These are phyloP conservation scores for Cerioporus squamosus DNA, from an alignment of 1,284 basidiomycete genomes.

Conservation along the genomic window DNA sequence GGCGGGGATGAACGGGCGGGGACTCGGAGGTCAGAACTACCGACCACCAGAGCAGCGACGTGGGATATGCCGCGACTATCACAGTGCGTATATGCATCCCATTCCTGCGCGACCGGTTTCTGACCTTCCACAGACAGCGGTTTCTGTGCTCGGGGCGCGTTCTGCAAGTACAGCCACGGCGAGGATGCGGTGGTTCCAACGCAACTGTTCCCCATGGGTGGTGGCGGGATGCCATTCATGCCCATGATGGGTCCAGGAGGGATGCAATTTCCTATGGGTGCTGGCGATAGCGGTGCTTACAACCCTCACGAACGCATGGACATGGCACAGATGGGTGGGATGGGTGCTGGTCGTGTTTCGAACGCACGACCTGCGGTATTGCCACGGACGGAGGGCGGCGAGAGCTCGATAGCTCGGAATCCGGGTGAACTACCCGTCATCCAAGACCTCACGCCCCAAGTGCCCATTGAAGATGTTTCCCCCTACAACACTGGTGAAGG, in stretches of 20 bases:
- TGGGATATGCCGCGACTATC: constrained; percentile 86
- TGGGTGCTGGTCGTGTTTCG: constrained; percentile 42
- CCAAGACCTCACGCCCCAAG: constrained; percentile 73
- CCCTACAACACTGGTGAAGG: constrained; percentile 19
- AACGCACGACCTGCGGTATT: constrained; percentile 60
- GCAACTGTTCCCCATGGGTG: constrained; percentile 63
- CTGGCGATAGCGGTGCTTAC: constrained; percentile 55
- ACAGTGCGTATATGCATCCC: constrained; percentile 63
- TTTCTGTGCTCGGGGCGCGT: constrained; percentile 88
- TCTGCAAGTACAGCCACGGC: constrained; percentile 92
- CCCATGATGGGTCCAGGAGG: constrained; percentile 53
- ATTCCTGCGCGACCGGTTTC: constrained; percentile 1
- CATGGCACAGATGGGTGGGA: constrained; percentile 51
- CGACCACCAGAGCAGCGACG: constrained; percentile 65
- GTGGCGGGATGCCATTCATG: constrained; percentile 60
- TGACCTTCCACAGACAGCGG: constrained; percentile 67
- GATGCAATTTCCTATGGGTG: constrained; percentile 46
- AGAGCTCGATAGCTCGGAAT: constrained; percentile 43
- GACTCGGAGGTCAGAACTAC: constrained; percentile 58
- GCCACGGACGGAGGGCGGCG: constrained; percentile 52
- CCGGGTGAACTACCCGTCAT: constrained; percentile 78
- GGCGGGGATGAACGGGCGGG: constrained; percentile 49
- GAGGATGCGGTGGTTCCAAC: constrained; percentile 78
- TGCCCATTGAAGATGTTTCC: constrained; percentile 35
- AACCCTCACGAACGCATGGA: constrained; percentile 82